Base-by-base conservation (phyloP, 495 filamentous ascomycete genomes). In the Monascus purpureus region DNA sequence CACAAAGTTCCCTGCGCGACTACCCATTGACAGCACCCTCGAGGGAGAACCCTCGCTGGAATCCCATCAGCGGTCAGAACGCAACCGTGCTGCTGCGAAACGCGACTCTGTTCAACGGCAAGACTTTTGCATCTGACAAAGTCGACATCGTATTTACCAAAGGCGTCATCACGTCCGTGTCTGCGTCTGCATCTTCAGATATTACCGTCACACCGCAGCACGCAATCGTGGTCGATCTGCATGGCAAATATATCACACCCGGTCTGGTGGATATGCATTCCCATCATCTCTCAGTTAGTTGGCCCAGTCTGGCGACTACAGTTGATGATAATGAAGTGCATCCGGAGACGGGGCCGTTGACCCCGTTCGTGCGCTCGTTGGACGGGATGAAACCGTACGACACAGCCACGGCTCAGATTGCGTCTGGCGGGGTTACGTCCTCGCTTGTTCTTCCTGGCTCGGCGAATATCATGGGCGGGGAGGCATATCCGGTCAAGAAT, bases 181-280 rank as follows among this genome's bases (percentile, higher is more conserved):
- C 35, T 5, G 12, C 19, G 0, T 25, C 13, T 7, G 19, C 22
- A 11, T n/a, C n/a, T n/a, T 6, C 6, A 11, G 22, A 11, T 24
- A 11, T 24, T 6, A 6, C 6, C 6, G 22, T 24, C 11, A 11
- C 11, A 6, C 6, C 6, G 11, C 6, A 24, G 6, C 6, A 24
- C 11, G 22, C 22, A 11, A 24, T 24, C 11, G 22, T 24, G 22
- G 11, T 24, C 11, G 22, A 24, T 11, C 6, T 24, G 22, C 22
- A 6, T 24, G 73, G 75, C 8, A 55, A 64, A n/a, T 68, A 55
- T 22, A 52, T 80, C 4, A 80, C 75, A 3, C 61, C 60, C 9
- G 75, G 74, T 24, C 66, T 79, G 35, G 70, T 79, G 22, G 74
- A 79, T 42, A 75, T 80, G 70, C 75, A 80, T 50, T 68, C 60